Conservation (phyloP, 257 asterid species). For the Ligustrum vulgare region DNA sequence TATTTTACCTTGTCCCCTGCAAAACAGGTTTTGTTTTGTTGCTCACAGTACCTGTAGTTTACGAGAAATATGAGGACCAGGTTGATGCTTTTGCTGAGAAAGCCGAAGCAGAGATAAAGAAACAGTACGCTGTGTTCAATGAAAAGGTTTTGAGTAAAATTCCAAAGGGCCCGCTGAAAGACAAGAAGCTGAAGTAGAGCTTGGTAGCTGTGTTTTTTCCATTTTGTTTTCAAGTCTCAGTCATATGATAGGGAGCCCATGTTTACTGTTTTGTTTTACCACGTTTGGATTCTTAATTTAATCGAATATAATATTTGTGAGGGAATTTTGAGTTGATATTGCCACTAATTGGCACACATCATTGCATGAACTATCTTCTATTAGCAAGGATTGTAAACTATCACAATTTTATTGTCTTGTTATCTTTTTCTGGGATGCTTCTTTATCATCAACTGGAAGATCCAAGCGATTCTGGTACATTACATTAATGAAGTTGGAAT, state of each 20-base stretch:
- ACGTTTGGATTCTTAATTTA: slow-evolving; percentile 37
- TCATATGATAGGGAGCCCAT: slow-evolving; percentile 33
- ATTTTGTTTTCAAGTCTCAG: slow-evolving; percentile 34
- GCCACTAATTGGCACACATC: neutral
- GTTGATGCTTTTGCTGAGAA: slow-evolving; percentile 87
- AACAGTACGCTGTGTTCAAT: slow-evolving; percentile 71
- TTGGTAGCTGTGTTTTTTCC: slow-evolving; percentile 24
- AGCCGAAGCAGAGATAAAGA: slow-evolving; percentile 78
- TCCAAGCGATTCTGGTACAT: too few relatives aligned
- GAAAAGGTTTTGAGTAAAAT: slow-evolving; percentile 76
- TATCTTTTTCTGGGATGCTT: neutral
- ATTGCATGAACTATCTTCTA: neutral
- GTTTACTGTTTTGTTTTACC: slow-evolving; percentile 29
- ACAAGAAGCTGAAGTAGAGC: slow-evolving; percentile 55
- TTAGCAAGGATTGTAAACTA: slow-evolving; percentile 3
- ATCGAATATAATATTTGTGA: slow-evolving; percentile 20
- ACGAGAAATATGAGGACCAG: slow-evolving; percentile 79
- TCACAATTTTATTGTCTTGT: neutral
- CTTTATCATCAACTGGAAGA: too few relatives aligned
- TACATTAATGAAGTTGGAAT: neutral
- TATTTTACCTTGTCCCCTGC: neutral
- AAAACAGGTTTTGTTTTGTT: slow-evolving; percentile 58
- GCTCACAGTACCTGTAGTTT: slow-evolving; percentile 77
- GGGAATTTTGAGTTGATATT: slow-evolving; percentile 29
- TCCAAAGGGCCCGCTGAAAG: slow-evolving; percentile 61